These are phyloP conservation scores for Corchorus olitorius DNA, from an alignment of 345 rosid species.

Conservation along the genomic window DNA sequence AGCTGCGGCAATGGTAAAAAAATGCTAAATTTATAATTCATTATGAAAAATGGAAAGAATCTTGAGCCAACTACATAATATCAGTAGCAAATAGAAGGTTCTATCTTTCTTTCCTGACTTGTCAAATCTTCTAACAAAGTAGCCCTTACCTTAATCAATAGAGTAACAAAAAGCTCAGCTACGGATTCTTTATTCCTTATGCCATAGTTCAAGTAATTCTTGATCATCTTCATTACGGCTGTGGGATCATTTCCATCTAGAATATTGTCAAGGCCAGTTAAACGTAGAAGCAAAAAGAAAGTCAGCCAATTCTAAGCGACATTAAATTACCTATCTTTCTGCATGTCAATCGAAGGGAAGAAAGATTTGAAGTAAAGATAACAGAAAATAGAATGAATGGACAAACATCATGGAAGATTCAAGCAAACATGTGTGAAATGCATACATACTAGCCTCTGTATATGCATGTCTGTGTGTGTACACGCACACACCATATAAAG, in stretches of 20 bases:
- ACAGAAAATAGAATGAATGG: neutral
- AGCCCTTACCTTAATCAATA: constrained; percentile 37
- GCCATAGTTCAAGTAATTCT: constrained; percentile 48
- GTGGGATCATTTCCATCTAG: constrained; percentile 50
- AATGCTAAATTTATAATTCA: neutral
- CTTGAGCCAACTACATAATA: neutral
- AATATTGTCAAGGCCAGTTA: constrained; percentile 16
- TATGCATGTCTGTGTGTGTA: neutral
- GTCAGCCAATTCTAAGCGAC: neutral
- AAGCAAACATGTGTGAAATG: neutral
- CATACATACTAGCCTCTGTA: neutral
- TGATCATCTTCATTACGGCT: constrained; percentile 33
- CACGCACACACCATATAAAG: neutral
- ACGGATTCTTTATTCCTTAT: constrained; percentile 43
- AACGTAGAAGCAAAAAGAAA: neutral
- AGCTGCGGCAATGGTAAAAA: constrained; percentile 35
- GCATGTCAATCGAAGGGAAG: neutral
- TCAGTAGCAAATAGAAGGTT: neutral
- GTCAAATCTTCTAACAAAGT: neutral
- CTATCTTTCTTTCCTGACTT: neutral
- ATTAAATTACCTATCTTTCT: neutral
- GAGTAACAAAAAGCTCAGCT: constrained; percentile 33
- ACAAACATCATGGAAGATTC: neutral
- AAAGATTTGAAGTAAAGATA: neutral
- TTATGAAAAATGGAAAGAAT: neutral